Percentiles rank a stretch among this genome's conserved stretches.
phyloP scores from a whole-genome alignment of 805 yeast species.

The Isabelozyma pseudorhagii region DNA sequence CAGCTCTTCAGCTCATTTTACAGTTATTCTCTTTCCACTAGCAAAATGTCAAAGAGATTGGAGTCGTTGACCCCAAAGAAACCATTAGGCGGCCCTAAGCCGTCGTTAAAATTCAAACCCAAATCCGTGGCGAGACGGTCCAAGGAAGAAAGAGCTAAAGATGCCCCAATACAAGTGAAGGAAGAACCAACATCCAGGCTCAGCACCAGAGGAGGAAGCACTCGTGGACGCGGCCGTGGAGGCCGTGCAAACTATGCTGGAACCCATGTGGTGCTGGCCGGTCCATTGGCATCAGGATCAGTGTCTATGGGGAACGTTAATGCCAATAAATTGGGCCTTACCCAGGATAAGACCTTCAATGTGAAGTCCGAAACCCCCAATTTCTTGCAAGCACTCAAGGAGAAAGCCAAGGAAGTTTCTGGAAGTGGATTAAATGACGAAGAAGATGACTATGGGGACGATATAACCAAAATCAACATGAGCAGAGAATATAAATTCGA shows the following conservation, averaged over 20 bases:
- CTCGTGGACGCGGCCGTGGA: constrained; percentile 35
- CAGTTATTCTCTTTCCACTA: not conserved
- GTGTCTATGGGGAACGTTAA: constrained; percentile 39
- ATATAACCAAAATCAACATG: constrained; percentile 56
- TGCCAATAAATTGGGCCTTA: constrained; percentile 22
- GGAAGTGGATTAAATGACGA: constrained; percentile 18
- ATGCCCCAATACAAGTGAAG: constrained; percentile 54
- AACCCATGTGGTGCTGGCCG: constrained; percentile 67
- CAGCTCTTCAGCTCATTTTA: too few relatives aligned
- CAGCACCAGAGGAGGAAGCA: constrained; percentile 22
- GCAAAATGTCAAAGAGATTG: constrained; percentile 37
- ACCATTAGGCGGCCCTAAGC: constrained; percentile 29
- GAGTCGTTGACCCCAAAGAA: constrained; percentile 39
- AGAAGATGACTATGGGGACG: constrained; percentile 43
- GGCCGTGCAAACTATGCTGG: constrained; percentile 37
- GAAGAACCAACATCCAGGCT: constrained; percentile 21
- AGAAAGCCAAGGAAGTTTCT: constrained; percentile 20
- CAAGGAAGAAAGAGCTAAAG: constrained; percentile 78
- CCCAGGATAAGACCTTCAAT: constrained; percentile 28
- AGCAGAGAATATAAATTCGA: constrained; percentile 54
- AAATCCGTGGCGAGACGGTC: constrained; percentile 82
- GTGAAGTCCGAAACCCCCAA: constrained; percentile 39
- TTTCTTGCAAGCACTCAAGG: constrained; percentile 33
- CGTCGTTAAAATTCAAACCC: constrained; percentile 75
- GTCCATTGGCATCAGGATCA: constrained; percentile 69